These are phyloP conservation scores for Coemansia sp. DNA, from an alignment of 192 early-diverging fungal species.

Conservation along the genomic window DNA sequence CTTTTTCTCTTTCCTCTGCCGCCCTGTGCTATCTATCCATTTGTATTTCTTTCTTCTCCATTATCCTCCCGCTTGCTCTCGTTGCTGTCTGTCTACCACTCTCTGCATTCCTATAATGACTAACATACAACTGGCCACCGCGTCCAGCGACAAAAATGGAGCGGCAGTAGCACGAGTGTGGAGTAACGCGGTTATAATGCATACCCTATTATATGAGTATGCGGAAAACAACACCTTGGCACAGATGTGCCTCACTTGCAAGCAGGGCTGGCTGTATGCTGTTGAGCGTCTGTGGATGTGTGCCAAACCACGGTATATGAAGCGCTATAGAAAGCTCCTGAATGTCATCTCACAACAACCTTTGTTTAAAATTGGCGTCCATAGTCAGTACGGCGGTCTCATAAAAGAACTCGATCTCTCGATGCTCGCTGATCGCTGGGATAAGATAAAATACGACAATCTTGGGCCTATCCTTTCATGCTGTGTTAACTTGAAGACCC, in stretches of 20 bases:
- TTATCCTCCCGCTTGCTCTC: no score
- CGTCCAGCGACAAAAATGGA: no score
- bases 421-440: conserved; percentile 33
- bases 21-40: no score
- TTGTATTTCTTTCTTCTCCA: no score
- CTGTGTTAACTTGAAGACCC: neutral
- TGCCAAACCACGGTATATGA: conserved; percentile 8
- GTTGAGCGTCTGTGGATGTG: conserved; percentile 10
- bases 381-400: conserved; percentile 16
- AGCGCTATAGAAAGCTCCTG: conserved; percentile 8
- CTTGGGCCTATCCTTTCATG: conserved; percentile 10
- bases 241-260: neutral
- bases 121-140: no score
- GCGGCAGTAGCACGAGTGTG: conserved; percentile 2
- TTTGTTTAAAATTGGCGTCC: conserved; percentile 8
- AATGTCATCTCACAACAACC: neutral
- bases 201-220: neutral
- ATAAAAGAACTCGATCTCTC: conserved; percentile 19
- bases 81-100: no score
- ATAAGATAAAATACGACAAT: conserved; percentile 11
- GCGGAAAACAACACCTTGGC: neutral
- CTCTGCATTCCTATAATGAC: no score
- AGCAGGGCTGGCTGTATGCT: conserved; percentile 20
- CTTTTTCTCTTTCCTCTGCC: no score
- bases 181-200: conserved; percentile 11